Evolutionary conservation across 2,329 filamentous ascomycete species (phyloP), one percentile per base, ranked within the genome.

Genomic region (Fusarium algeriense): DNA sequence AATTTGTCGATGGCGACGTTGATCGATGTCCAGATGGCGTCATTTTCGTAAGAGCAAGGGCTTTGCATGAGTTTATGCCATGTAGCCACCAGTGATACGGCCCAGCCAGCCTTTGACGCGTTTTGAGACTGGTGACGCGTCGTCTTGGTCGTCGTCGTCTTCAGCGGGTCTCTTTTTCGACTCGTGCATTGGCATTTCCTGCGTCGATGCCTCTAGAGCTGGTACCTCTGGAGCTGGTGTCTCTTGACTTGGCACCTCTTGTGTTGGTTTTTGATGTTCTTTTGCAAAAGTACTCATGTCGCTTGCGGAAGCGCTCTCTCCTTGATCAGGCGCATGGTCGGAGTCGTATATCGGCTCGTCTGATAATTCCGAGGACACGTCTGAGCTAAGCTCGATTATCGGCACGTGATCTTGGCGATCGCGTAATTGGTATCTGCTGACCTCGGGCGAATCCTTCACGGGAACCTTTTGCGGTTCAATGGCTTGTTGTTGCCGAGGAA

Each of bases 301-400:
- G 30, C 63, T 65, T 3, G 62, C 65, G 6, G 62, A 46, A 15
- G 64, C 54, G 14, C 64, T 67, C n/a, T 67, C 13, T 50, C 54
- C 23, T 52, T 67, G 53, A 11, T 46, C 53, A 7, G 53, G 40
- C 23, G 40, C 32, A 40, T 56, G 30, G 17, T 35, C 38, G 4
- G 12, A 32, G 32, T 56, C 52, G 30, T 40, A 53, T 30, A 53
- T 28, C 23, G 34, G 34, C 34, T 46, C 38, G 7, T 45, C 38
- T 46, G 52, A 55, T 30, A 55, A 17, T 15, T 46, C 53, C 12
- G 53, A 56, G 30, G 53, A 56, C 34, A 26, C 30, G 28, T 48
- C 40, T 34, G 53, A 56, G 53, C 53, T 56, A 7, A 56, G 26
- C 15, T 56, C 53, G 41, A 56, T 46, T 56, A 56, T 56, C 15